Evolutionary conservation across 2,329 filamentous ascomycete genomes (phyloP), one percentile per base, ranked within the genome.

Genomic region (Cordyceps fumosorosea): DNA sequence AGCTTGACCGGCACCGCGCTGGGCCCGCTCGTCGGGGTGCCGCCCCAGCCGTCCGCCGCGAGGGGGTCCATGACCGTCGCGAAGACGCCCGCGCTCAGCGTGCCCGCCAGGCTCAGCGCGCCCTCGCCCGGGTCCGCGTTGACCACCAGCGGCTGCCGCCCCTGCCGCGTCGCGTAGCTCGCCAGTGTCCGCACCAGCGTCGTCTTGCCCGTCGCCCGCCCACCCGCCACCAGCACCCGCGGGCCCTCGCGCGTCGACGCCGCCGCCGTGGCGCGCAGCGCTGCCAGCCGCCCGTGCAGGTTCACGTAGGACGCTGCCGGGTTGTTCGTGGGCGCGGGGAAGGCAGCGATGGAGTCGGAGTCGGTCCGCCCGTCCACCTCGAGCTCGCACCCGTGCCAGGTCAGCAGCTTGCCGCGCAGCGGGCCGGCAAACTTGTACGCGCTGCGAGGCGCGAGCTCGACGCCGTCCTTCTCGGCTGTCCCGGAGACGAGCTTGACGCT

Each of bases 391-490:
- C 95, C 93, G 70, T 93, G 87, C 89, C 91, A 96, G 56, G 93
- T 96, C 74, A 90, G 90, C 70, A 99, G 89, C 64, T 93, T 93
- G 63, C 90, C 89, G 78, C 96, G 96, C 67, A 84, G 84, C 10
- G 48, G 37, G 62, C 91, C 90, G 52, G 84, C 83, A 75, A 99
- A 93, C 37, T 82, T 87, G 78, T 98, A 98, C 11, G 84, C 82
- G 57, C 89, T 89, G 62, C 89, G 89, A 11, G 85, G 82, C 12
- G 92, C 92, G 50, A 99, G 88, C 77, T 99, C 95, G 61, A 93
- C 93, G 72, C 95, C 95, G 72, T 98, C 96, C 71, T 96, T 86
- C 75, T 99, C 95, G 55, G 93, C 95, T 1, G 88, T 91, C 64
- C 95, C 95, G 40, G 83, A 85, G 62, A 91, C 77, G 29, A 98